Conservation (phyloP, 1,139 yeast genomes). For the Debaryomyces sp. region DNA sequence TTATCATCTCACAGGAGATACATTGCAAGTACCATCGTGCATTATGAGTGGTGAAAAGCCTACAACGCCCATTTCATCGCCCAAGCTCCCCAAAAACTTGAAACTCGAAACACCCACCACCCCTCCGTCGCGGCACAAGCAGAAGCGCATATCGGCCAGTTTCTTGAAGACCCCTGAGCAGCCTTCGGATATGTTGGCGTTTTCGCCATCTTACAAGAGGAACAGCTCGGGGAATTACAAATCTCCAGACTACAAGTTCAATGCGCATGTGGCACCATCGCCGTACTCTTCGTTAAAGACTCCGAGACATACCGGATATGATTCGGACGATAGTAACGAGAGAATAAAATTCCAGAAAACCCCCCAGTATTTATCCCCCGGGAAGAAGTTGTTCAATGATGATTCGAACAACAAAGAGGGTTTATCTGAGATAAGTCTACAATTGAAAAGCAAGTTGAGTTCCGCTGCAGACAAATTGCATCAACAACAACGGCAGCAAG, state of each 20-base stretch:
- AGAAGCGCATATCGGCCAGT: slow-evolving; percentile 24
- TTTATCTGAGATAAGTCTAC: slow-evolving; percentile 41
- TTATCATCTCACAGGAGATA: neutral
- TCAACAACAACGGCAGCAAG: slow-evolving; percentile 19
- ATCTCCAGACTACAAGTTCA: slow-evolving; percentile 37
- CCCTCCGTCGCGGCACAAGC: slow-evolving; percentile 27
- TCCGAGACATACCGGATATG: slow-evolving; percentile 36
- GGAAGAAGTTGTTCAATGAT: slow-evolving; percentile 33
- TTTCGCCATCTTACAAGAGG: slow-evolving; percentile 45
- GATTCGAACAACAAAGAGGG: slow-evolving; percentile 28
- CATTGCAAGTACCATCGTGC: neutral
- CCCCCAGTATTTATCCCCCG: slow-evolving; percentile 47
- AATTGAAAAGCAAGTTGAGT: slow-evolving; percentile 39
- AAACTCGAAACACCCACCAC: slow-evolving; percentile 28
- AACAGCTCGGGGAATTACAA: slow-evolving; percentile 32
- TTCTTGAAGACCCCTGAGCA: slow-evolving; percentile 40
- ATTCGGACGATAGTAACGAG: slow-evolving; percentile 25
- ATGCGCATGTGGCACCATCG: slow-evolving; percentile 27
- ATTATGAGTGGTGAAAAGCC: slow-evolving; percentile 28
- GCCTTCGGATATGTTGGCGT: slow-evolving; percentile 27
- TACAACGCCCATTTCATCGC: slow-evolving; percentile 39
- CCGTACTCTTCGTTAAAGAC: slow-evolving; percentile 39
- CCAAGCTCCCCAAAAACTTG: slow-evolving; percentile 22
- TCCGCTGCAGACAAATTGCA: slow-evolving; percentile 46
- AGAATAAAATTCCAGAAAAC: slow-evolving; percentile 38